These are phyloP conservation scores for Pseudogymnoascus sp. DNA, from an alignment of 2,329 filamentous ascomycete genomes.

Conservation along the genomic window DNA sequence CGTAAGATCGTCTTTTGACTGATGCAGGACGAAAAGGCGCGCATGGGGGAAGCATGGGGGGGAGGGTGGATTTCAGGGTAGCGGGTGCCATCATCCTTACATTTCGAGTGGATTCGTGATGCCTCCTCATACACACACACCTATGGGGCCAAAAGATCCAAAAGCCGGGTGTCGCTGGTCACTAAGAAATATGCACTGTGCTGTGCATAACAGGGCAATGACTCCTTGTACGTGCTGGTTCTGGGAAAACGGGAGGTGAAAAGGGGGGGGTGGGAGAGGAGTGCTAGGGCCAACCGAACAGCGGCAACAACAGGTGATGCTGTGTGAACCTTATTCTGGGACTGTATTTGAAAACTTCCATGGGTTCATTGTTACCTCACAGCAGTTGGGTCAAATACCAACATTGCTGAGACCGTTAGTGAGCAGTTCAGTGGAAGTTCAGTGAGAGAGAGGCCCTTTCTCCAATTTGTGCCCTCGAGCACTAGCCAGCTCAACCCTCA, in stretches of 20 bases:
- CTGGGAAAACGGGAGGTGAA: not conserved
- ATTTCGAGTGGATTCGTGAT: conserved; percentile 2
- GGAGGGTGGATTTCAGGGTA: not conserved
- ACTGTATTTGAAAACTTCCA: not conserved
- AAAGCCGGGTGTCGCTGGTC: not conserved
- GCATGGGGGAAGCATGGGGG: not conserved
- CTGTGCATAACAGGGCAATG: conserved; percentile 1
- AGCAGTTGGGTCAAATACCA: not conserved
- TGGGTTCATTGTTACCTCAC: not conserved
- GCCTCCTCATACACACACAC: not conserved
- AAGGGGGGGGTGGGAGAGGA: not conserved
- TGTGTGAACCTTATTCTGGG: conserved; percentile 1
- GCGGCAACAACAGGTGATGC: not conserved
- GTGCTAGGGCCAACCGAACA: not conserved
- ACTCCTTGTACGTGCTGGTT: not conserved
- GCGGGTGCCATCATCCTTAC: not conserved
- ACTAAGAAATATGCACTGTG: not conserved
- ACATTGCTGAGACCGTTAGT: not conserved
- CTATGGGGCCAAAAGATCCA: not conserved
- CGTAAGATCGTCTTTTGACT: not conserved
- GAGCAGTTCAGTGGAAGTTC: not conserved
- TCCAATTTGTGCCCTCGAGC: not conserved
- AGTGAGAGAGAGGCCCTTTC: not conserved
- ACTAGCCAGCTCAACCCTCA: not conserved
- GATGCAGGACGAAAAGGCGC: not conserved